phyloP scores from a whole-genome alignment of 1,139 yeast species.

The Suhomyces ambrosiae region DNA sequence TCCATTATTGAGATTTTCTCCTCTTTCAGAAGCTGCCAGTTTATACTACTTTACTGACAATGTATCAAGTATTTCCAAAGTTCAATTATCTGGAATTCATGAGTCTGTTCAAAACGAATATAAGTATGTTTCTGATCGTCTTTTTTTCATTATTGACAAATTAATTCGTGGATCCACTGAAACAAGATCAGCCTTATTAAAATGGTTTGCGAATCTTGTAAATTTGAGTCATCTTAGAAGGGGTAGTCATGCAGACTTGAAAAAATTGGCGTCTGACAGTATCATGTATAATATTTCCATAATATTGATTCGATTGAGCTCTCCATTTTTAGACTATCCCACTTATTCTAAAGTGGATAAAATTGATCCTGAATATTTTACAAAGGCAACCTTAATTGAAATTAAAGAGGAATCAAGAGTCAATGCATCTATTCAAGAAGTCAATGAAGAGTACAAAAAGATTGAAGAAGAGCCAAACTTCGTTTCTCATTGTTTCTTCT shows the following conservation, averaged over 20 bases:
- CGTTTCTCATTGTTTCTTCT: conserved; percentile 83
- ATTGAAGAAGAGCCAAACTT: conserved; percentile 58
- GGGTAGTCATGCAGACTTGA: conserved; percentile 79
- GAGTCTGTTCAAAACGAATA: conserved; percentile 64
- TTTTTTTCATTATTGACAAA: conserved; percentile 70
- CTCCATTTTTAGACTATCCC: conserved; percentile 79
- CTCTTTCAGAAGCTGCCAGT: conserved; percentile 52
- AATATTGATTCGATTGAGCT: conserved; percentile 68
- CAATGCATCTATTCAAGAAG: conserved; percentile 72
- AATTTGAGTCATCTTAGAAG: conserved; percentile 84
- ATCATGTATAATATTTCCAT: conserved; percentile 77
- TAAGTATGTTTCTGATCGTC: conserved; percentile 54
- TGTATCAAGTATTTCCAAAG: conserved; percentile 38
- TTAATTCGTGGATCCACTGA: conserved; percentile 74
- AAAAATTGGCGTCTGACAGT: conserved; percentile 73
- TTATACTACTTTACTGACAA: conserved; percentile 50
- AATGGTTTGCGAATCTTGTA: conserved; percentile 70
- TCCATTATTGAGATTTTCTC: conserved; percentile 74
- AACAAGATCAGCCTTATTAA: conserved; percentile 63
- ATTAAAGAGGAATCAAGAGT: conserved; percentile 81
- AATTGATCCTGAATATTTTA: conserved; percentile 67
- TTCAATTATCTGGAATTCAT: conserved; percentile 49
- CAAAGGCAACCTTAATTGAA: conserved; percentile 56
- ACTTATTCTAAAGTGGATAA: conserved; percentile 66
- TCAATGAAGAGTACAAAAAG: conserved; percentile 54